Percentiles rank a stretch among this genome's conserved stretches.
phyloP scores from a whole-genome alignment of 345 rosid species.

The Carallia pectinifolia region DNA sequence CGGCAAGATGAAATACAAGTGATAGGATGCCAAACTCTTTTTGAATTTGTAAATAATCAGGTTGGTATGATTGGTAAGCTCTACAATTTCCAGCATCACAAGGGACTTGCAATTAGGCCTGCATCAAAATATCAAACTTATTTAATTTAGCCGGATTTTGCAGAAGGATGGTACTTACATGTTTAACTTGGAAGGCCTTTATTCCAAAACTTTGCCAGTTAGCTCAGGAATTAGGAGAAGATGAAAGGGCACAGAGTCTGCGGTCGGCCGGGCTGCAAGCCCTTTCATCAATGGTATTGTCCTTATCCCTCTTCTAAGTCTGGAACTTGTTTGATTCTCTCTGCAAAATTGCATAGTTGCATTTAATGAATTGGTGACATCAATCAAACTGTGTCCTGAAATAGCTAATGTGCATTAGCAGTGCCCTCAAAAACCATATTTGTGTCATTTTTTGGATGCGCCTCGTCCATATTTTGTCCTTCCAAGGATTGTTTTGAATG shows the following conservation, averaged over 20 bases:
- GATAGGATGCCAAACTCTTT: conserved; percentile 84
- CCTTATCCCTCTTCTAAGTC: not conserved
- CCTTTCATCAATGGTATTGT: conserved; percentile 82
- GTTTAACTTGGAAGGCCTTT: conserved; percentile 81
- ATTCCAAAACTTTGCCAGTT: conserved; percentile 80
- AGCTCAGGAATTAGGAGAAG: conserved; percentile 77
- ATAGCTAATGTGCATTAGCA: no score
- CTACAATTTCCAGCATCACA: not conserved
- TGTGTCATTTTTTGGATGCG: no score
- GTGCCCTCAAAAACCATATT: no score
- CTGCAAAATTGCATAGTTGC: not conserved
- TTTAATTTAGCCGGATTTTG: conserved; percentile 32
- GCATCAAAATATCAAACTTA: conserved; percentile 14
- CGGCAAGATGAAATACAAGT: conserved; percentile 71
- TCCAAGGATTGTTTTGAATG: no score
- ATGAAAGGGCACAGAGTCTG: conserved; percentile 52
- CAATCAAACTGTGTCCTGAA: no score
- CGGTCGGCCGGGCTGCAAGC: conserved; percentile 85
- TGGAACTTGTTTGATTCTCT: not conserved
- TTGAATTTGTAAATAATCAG: conserved; percentile 92
- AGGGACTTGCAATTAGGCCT: conserved; percentile 7
- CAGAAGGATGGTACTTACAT: conserved; percentile 86
- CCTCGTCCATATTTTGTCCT: no score
- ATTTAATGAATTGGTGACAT: no score
- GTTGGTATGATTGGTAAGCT: conserved; percentile 35